Conservation (phyloP, 345 rosid species). For the Brassica rapa region DNA sequence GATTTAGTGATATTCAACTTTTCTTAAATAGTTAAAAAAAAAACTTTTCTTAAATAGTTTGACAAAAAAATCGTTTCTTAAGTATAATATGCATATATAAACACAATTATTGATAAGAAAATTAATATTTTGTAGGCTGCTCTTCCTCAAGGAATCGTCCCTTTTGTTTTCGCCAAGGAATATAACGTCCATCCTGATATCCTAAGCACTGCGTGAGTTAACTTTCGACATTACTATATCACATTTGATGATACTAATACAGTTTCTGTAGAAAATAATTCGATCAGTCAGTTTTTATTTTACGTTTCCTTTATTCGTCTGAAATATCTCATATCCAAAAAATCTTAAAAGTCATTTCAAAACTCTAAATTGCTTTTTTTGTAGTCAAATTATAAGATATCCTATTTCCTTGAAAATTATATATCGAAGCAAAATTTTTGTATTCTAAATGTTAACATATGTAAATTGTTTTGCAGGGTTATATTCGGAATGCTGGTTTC, state of each 20-base stretch:
- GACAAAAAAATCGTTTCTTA: no score
- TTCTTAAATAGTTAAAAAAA: not conserved
- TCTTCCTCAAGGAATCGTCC: slow-evolving; percentile 70
- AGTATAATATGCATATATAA: not conserved
- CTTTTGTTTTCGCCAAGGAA: slow-evolving; percentile 73
- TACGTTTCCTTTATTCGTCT: not conserved
- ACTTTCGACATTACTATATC: not conserved
- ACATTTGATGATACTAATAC: not conserved
- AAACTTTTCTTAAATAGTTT: not conserved
- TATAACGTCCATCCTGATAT: slow-evolving; percentile 69
- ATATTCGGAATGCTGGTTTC: slow-evolving; percentile 56
- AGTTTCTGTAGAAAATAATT: not conserved
- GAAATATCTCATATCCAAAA: not conserved
- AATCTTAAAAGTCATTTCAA: slow-evolving; percentile 5
- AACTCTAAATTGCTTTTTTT: not conserved
- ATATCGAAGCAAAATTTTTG: not conserved
- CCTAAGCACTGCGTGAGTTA: slow-evolving; percentile 69
- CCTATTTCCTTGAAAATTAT: not conserved
- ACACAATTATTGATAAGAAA: not conserved
- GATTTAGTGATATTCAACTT: not conserved
- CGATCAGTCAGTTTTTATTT: not conserved
- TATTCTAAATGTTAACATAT: not conserved
- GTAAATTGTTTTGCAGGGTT: slow-evolving; percentile 40
- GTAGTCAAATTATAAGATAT: not conserved
- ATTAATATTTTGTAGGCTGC: slow-evolving; percentile 53